These are phyloP conservation scores for Prinsepia uniflora DNA, from an alignment of 306 rosid genomes.

Conservation along the genomic window DNA sequence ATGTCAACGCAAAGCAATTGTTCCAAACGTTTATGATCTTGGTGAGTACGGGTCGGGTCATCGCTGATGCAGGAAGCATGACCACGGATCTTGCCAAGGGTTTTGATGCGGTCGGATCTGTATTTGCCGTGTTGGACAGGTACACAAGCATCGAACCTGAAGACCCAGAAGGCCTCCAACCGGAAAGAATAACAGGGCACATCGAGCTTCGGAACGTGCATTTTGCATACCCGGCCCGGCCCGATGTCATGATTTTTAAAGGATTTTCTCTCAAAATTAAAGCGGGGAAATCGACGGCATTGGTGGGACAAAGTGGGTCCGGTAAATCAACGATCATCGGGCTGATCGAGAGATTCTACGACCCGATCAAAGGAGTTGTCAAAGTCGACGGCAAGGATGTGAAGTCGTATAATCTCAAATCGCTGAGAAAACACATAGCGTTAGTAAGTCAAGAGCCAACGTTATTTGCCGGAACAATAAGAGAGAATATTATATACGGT, in stretches of 20 bases:
- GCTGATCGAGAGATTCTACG: conserved; percentile 79
- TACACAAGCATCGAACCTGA: conserved; percentile 67
- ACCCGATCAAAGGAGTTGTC: conserved; percentile 53
- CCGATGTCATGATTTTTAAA: conserved; percentile 56
- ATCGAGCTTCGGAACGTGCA: conserved; percentile 48
- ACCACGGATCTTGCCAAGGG: conserved; percentile 79
- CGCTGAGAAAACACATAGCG: conserved; percentile 64
- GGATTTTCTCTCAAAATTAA: conserved; percentile 68
- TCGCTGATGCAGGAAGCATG: conserved; percentile 93
- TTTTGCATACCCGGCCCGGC: conserved; percentile 76
- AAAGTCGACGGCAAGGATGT: conserved; percentile 63
- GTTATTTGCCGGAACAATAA: conserved; percentile 63
- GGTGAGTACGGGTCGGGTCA: conserved; percentile 74
- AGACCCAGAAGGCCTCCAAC: conserved; percentile 42
- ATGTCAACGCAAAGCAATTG: conserved; percentile 39
- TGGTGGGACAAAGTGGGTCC: conserved; percentile 85
- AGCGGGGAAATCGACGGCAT: conserved; percentile 73
- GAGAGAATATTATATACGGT: conserved; percentile 68
- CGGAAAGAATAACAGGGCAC: conserved; percentile 44
- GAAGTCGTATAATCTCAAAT: conserved; percentile 48
- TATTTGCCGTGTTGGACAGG: conserved; percentile 63
- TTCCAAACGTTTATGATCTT: conserved; percentile 75
- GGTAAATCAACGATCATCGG: conserved; percentile 86
- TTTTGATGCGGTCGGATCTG: conserved; percentile 60
- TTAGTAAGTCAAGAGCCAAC: conserved; percentile 89